A percentile compares a stretch with the other conserved stretches of the same genome.
Evolutionary conservation across 2,329 filamentous ascomycete species (phyloP).

Genomic region (Pseudogymnoascus sp.): DNA sequence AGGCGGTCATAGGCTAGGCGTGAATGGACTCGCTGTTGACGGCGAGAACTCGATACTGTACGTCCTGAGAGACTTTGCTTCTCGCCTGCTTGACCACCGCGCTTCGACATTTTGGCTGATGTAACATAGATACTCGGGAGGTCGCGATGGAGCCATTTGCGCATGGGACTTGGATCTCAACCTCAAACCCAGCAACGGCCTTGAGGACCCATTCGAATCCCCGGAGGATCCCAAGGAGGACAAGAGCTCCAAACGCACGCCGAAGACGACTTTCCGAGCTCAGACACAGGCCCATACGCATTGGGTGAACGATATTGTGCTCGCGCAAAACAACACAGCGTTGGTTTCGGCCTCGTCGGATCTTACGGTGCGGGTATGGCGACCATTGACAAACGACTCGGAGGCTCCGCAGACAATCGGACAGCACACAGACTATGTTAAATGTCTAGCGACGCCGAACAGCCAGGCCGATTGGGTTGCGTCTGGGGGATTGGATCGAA

Average conservation of each 20-base stretch:
- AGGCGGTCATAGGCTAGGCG: conserved; percentile 84
- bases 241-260: conserved; percentile 34
- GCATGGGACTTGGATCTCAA: conserved; percentile 85
- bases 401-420: conserved; percentile 75
- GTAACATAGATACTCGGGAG: conserved; percentile 75
- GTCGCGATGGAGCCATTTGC: conserved; percentile 90
- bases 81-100: not conserved
- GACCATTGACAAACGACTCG: conserved; percentile 59
- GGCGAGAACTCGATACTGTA: conserved; percentile 77
- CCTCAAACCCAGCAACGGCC: conserved; percentile 35
- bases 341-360: conserved; percentile 69
- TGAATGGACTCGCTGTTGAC: conserved; percentile 91
- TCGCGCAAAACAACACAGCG: conserved; percentile 58
- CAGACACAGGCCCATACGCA: conserved; percentile 69
- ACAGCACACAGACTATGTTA: conserved; percentile 92
- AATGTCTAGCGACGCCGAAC: conserved; percentile 77
- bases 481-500: conserved; percentile 86
- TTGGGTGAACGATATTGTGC: conserved; percentile 70
- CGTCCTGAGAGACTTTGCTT: conserved; percentile 30
- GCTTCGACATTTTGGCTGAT: conserved; percentile 19
- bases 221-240: conserved; percentile 22
- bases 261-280: conserved; percentile 50
- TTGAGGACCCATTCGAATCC: conserved; percentile 27
- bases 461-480: conserved; percentile 76
- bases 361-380: conserved; percentile 69